Evolutionary conservation across 2,329 filamentous ascomycete genomes (phyloP), one percentile per base, ranked within the genome.

Genomic region (Exutisphaerella laricina): DNA sequence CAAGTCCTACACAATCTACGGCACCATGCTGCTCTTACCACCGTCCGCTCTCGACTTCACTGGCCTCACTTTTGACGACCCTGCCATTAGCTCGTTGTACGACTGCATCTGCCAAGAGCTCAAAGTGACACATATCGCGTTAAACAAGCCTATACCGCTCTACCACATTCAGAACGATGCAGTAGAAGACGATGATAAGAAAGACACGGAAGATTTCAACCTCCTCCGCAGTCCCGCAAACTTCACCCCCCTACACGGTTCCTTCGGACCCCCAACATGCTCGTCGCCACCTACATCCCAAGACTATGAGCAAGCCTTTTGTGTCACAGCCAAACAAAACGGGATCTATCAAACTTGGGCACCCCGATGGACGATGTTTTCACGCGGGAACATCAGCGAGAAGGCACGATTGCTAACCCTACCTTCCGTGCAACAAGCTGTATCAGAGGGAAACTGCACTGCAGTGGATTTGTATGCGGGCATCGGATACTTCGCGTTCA

Each of bases 401-500:
- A 97, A 96, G 62, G 80, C 84, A 0, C 73, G 90, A 9, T 66
- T 96, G 1, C 65, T 94, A 4, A 62, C 61, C 0, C 52, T 75
- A 1, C 62, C 67, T 5, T 58, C 59, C 5, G 57, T 69, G 1
- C 5, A 21, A 0, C 20, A 49, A 23, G 54, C 57, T 9, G 56
- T 60, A 5, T 55, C 42, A 10, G 63, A 70, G 48, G 66, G 48
- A 39, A 17, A 58, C 58, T 54, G 43, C 21, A 21, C 55, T 47
- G 69, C 66, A 1, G 77, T 94, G 1, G 90, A 97, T 63, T 69
- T 97, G 46, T 96, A 94, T 67, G 87, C 85, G 0, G 90, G 90
- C 0, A 95, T 96, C 51, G 90, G 90, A 4, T 96, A 96, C 66
- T 96, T 97, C 66, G 79, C 84, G 3, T 94, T 96, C 59, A 85